Base-by-base conservation (phyloP, 179 eudicot species). In the Beta corolliflora region DNA sequence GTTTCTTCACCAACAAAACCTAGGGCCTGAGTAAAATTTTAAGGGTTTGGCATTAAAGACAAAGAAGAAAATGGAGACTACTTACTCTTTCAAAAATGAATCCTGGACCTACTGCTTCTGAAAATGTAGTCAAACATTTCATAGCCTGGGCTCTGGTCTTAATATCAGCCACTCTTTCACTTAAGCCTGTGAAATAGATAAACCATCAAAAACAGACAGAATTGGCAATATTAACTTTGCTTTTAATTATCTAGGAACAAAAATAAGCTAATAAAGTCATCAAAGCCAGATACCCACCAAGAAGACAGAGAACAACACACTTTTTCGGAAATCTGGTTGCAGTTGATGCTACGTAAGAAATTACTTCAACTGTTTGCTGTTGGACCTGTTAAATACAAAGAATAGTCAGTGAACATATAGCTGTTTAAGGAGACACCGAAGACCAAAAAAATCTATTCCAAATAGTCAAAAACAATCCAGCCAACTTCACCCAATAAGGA, bases 91-190 rank as follows among this genome's bases (percentile, higher is more conserved):
- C 99, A 84, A 95, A 93, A 84, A 97, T 86, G 72, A 97, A 95
- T 53, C 97, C 97, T 21, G 99, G 99, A 31, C 98, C 97, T 8
- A 90, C 97, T 56, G 97, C 95, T 85, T 97, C 99, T 74, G 92
- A 88, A 80, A 97, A 97, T 61, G 89, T 80, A 64, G 98, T 94
- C 50, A 97, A 90, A 82, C 99, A 93, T 86, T 93, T 97, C 97
- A 93, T 97, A 29, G 99, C 95, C 81, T 92, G 99, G 59, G 79
- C 89, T 73, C 99, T 90, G 41, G 97, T 95, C 89, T 97, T 97
- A 64, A 97, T 97, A 87, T 97, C 99, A 53, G 99, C 98, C 71
- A 97, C 99, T 83, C 98, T 89, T 90, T 97, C 98, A 86, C 93
- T 88, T 66, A 95, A 83, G 76, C 99, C 99, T 97, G 85, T 21